Base-by-base conservation (phyloP, 2,329 filamentous ascomycete genomes). In the Ceratocystis papillata region DNA sequence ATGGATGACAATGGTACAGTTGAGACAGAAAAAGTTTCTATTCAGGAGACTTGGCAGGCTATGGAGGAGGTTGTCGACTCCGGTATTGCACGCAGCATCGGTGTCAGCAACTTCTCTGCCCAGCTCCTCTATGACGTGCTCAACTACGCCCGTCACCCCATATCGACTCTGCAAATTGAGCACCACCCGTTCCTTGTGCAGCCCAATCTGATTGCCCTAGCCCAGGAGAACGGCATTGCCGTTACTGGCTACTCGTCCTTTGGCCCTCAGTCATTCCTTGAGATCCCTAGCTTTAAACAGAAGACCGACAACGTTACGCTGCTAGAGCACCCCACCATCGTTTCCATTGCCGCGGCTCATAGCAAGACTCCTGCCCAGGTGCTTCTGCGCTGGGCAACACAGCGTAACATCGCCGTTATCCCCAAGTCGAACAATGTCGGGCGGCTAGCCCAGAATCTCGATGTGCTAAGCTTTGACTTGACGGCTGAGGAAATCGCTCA, bases 181-280 rank as follows among this genome's bases (percentile, higher is more conserved):
- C 89, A 93, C 79, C 90, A 95, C 81, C 90, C 90, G 30, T 94
- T 92, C 81, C 83, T 93, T 67, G 87, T 88, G 68, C 90, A 95
- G 80, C 76, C 79, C 68, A 81, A 85, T 65, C 83, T 95, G 64
- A 75, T 94, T 72, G 78, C 83, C 72, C 83, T 90, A 63, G 87
- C 86, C 71, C 80, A 87, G 78, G 77, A 79, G 65, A 81, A 90
- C 77, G 83, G 84, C 68, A 87, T 95, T 71, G 80, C 81, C 70
- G 81, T 95, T 67, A 94, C 89, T 2, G 90, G 88, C 63, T 95
- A 94, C 81, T 91, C 87, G 25, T 89, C 87, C 62, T 93, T 94
- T 73, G 90, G 90, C 48, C 88, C 89, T 30, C 81, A 88, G 73
- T 85, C 83, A 67, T 95, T 94, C 81, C 75, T 88, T 65, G 89